A percentile compares a stretch with the other conserved stretches of the same genome.
Evolutionary conservation across 306 rosid genomes (phyloP).

Genomic region (Abrus pulchellus): DNA sequence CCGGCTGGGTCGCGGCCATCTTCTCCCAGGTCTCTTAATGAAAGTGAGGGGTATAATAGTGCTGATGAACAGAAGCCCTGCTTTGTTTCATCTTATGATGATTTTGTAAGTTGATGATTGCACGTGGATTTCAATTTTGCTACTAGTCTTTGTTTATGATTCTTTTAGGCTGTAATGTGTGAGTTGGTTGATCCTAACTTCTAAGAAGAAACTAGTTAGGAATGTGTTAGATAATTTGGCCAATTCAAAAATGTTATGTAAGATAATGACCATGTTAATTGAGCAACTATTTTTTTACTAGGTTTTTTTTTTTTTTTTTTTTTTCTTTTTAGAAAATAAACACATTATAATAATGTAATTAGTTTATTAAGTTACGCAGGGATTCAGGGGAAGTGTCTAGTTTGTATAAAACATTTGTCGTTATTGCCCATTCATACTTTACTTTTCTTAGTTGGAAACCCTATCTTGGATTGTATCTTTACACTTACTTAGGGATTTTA

Average conservation of each 20-base stretch:
- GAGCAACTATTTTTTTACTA: neutral
- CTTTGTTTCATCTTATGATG: constrained; percentile 76
- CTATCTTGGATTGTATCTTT: constrained; percentile 13
- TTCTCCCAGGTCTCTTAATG: constrained; percentile 90
- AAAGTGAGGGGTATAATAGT: constrained; percentile 95
- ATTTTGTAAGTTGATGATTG: constrained; percentile 71
- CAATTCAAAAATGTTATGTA: too few species aligned
- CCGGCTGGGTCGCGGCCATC: constrained; percentile 86
- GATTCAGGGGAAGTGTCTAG: neutral
- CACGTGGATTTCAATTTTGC: neutral
- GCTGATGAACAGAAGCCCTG: constrained; percentile 92
- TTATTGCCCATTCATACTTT: constrained; percentile 12
- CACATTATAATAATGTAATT: neutral
- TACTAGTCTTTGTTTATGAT: neutral
- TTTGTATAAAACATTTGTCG: neutral
- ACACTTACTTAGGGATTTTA: constrained; percentile 15
- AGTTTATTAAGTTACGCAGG: neutral
- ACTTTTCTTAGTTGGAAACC: constrained; percentile 11
- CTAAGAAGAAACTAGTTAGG: neutral
- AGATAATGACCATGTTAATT: too few species aligned
- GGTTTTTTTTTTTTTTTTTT: neutral
- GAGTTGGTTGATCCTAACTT: neutral
- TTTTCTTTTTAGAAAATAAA: neutral
- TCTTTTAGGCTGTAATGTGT: constrained; percentile 9
- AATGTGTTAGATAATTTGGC: constrained; percentile 8